Conservation (phyloP, 73 alveolate species). For the Paramecium bursaria region DNA sequence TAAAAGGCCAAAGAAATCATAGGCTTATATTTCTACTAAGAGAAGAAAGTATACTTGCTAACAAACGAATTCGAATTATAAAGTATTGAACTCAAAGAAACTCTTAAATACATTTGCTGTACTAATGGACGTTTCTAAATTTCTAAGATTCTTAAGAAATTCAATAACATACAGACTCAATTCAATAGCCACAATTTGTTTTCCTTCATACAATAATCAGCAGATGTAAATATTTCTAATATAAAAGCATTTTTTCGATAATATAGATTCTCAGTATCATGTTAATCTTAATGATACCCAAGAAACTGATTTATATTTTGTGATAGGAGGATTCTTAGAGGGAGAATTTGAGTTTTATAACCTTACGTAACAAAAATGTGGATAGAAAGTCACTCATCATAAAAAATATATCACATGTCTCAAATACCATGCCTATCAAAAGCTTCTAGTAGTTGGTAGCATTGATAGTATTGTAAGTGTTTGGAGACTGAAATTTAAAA, state of each 20-base stretch:
- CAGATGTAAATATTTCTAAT: slow-evolving; percentile 60
- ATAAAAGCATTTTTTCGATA: slow-evolving; percentile 64
- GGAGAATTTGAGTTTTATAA: slow-evolving; percentile 75
- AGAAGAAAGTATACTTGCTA: neutral
- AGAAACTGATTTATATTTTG: slow-evolving; percentile 29
- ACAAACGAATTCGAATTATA: slow-evolving; percentile 74
- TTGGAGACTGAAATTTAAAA: neutral
- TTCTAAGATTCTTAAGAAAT: too few relatives aligned
- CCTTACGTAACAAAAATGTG: neutral
- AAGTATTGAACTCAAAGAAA: slow-evolving; percentile 75
- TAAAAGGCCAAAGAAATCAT: slow-evolving; percentile 70
- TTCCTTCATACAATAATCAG: slow-evolving; percentile 74
- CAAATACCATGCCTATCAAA: slow-evolving; percentile 44
- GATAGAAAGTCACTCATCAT: slow-evolving; percentile 45
- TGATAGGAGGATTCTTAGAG: slow-evolving; percentile 90
- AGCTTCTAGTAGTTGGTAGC: slow-evolving; percentile 27
- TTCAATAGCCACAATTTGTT: too few relatives aligned
- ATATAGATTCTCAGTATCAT: slow-evolving; percentile 67
- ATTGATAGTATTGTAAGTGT: neutral
- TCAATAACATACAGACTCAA: too few relatives aligned
- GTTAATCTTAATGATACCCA: slow-evolving; percentile 70
- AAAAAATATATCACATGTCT: slow-evolving; percentile 48
- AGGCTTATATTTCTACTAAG: slow-evolving; percentile 15
- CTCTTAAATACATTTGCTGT: too few relatives aligned
- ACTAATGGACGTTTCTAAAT: too few relatives aligned